Evolutionary conservation across 169 alveolate species (phyloP).

Genomic region (Eimeria sp.): DNA sequence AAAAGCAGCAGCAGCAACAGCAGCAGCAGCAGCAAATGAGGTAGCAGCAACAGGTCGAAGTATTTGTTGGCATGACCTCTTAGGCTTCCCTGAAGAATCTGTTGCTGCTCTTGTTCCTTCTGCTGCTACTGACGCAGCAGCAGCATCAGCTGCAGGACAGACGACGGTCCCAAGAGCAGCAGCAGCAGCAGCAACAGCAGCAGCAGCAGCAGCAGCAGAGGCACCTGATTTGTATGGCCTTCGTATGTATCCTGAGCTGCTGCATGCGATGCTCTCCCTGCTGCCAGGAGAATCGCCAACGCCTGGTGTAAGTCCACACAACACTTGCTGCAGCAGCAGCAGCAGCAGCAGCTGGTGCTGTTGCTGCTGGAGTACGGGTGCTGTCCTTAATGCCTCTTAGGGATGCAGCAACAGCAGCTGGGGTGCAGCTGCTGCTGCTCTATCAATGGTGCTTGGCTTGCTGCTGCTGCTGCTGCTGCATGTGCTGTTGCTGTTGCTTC

Average conservation of each 20-base stretch:
- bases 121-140: not conserved
- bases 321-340: not conserved
- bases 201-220: constrained; percentile 17
- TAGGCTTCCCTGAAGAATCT: not conserved
- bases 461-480: not conserved
- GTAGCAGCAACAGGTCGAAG: constrained; percentile 3
- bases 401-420: not conserved
- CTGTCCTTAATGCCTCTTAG: not conserved
- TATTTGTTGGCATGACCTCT: not conserved
- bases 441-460: not conserved
- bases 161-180: not conserved
- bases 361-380: not conserved
- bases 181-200: constrained; percentile 35
- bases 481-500: not conserved
- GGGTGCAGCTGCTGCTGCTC: constrained; percentile 10
- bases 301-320: not conserved
- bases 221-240: not conserved
- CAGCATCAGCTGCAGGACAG: not conserved
- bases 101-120: not conserved
- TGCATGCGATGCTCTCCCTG: not conserved
- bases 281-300: constrained; percentile 25
- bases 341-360: not conserved
- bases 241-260: not conserved
- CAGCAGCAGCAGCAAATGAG: not conserved
- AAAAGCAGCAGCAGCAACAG: not conserved